These are phyloP conservation scores for Hypocreales sp. DNA, from an alignment of 2,329 filamentous ascomycete species.

Conservation along the genomic window DNA sequence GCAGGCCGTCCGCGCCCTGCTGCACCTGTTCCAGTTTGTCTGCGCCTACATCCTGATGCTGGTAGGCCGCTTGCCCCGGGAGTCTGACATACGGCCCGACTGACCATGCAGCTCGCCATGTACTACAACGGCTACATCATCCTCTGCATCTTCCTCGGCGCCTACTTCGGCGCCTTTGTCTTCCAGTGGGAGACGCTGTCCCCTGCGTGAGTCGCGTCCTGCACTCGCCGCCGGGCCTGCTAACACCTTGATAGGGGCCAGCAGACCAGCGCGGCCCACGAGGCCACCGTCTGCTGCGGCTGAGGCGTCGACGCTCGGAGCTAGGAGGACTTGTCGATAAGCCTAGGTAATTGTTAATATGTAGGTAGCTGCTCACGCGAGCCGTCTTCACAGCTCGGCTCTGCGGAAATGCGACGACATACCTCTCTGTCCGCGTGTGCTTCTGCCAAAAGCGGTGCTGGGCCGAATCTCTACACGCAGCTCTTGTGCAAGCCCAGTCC, in stretches of 20 bases:
- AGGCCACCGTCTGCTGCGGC: constrained; percentile 25
- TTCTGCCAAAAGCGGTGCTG: too few relatives aligned
- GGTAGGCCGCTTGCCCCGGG: constrained; percentile 10
- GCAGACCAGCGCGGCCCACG: constrained; percentile 18
- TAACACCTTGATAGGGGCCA: constrained; percentile 5
- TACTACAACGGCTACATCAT: constrained; percentile 62
- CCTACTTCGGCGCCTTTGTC: constrained; percentile 55
- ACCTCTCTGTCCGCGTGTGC: too few relatives aligned
- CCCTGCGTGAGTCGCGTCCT: constrained; percentile 9
- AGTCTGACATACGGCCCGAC: too few relatives aligned
- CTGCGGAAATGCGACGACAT: too few relatives aligned
- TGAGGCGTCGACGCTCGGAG: too few relatives aligned
- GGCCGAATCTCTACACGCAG: too few relatives aligned
- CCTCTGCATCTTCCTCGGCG: constrained; percentile 65
- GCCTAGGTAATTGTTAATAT: too few relatives aligned
- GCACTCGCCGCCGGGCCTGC: too few relatives aligned
- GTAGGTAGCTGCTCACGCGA: too few relatives aligned
- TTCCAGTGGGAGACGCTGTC: constrained; percentile 53
- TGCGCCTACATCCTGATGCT: constrained; percentile 72
- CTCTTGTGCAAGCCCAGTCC: too few relatives aligned
- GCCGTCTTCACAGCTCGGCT: too few relatives aligned
- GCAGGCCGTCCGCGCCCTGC: constrained; percentile 47
- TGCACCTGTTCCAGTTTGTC: constrained; percentile 58
- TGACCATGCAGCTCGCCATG: constrained; percentile 33
- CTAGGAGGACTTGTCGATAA: too few relatives aligned